Conservation (phyloP, 2,329 filamentous ascomycete species). For the Colletotrichum euphorbiae region DNA sequence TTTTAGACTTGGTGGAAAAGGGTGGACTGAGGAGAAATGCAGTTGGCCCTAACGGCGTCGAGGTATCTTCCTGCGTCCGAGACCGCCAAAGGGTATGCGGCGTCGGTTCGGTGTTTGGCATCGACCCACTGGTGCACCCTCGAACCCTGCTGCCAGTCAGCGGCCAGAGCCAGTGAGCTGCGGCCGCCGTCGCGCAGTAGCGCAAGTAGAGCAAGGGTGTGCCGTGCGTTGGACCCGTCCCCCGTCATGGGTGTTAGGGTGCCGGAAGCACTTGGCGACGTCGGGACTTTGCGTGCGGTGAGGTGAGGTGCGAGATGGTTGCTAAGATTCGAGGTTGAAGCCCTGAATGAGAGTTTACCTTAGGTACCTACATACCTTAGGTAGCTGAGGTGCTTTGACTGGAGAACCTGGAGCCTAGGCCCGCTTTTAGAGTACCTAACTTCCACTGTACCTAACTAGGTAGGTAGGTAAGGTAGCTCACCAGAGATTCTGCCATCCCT, state of each 20-base stretch:
- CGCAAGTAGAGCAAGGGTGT: constrained; percentile 26
- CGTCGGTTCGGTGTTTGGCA: neutral
- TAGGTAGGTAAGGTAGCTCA: no score
- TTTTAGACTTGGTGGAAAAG: constrained; percentile 20
- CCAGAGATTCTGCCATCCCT: neutral
- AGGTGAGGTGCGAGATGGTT: neutral
- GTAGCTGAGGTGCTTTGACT: no score
- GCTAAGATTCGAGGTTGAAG: neutral
- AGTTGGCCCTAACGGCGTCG: neutral
- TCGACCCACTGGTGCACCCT: constrained; percentile 20
- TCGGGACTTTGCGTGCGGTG: neutral
- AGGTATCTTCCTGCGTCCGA: neutral
- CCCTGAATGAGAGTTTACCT: neutral
- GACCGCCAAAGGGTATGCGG: neutral
- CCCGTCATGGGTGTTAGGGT: constrained; percentile 19
- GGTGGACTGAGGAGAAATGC: constrained; percentile 27
- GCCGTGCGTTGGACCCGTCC: constrained; percentile 8
- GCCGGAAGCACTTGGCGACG: constrained; percentile 19
- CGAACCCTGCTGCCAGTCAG: constrained; percentile 17
- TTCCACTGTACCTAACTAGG: no score
- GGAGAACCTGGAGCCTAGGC: no score
- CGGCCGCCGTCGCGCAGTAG: constrained; percentile 29
- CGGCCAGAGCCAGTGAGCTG: constrained; percentile 29
- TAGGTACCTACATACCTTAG: no score
- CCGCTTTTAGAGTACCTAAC: neutral